Percentiles rank a stretch among this genome's conserved stretches.
These are phyloP conservation scores for Babesia sp. DNA, from an alignment of 169 alveolate genomes.

Conservation along the genomic window DNA sequence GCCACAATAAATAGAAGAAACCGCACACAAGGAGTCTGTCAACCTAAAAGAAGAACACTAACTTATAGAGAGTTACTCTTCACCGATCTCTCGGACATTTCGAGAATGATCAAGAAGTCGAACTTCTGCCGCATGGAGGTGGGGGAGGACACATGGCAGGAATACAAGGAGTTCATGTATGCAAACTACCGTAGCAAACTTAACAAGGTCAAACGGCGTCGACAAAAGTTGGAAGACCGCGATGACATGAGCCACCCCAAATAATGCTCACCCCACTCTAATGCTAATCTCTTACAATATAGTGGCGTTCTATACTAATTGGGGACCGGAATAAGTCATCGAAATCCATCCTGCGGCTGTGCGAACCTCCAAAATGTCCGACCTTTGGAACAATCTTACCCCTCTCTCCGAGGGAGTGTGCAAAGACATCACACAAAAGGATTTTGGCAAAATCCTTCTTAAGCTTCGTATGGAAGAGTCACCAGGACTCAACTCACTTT, in stretches of 20 bases:
- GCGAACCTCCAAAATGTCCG: slow-evolving; percentile 34
- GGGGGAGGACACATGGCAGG: slow-evolving; percentile 3
- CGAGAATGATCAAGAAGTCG: slow-evolving; percentile 8
- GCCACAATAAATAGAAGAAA: background rate
- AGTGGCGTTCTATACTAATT: no score
- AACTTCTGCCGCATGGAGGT: slow-evolving; percentile 27
- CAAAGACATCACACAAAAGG: slow-evolving; percentile 49
- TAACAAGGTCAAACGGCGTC: background rate
- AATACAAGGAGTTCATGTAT: slow-evolving; percentile 27
- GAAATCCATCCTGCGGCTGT: background rate
- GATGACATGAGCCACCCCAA: background rate
- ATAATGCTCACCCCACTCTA: background rate
- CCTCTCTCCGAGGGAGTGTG: slow-evolving; percentile 50
- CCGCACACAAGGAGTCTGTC: background rate
- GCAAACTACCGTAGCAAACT: slow-evolving; percentile 6
- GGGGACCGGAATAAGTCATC: no score
- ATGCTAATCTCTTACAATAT: background rate
- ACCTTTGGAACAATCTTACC: slow-evolving; percentile 54
- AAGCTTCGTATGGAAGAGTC: slow-evolving; percentile 79
- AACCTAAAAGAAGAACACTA: background rate
- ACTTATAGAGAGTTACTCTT: background rate
- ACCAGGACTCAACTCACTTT: slow-evolving; percentile 94
- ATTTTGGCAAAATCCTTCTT: slow-evolving; percentile 33
- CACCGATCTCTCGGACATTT: background rate
- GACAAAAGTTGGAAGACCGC: background rate